These are phyloP conservation scores for Fusarium burgessii DNA, from an alignment of 2,329 filamentous ascomycete genomes.

Conservation along the genomic window DNA sequence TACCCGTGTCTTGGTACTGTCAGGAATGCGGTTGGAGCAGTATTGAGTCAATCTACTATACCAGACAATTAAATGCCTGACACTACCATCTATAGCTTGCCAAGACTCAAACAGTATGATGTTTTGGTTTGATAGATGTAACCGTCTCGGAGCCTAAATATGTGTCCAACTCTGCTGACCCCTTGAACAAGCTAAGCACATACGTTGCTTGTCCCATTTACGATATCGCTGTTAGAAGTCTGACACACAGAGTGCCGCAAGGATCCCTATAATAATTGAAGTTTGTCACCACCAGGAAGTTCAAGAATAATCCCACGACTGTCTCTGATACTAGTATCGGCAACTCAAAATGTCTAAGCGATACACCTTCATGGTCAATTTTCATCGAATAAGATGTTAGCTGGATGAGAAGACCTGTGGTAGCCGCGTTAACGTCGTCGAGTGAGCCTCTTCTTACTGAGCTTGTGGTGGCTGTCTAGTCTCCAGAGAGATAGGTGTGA, in stretches of 20 bases:
- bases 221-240: neutral
- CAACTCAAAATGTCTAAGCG: no score
- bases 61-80: neutral
- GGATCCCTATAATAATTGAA: neutral
- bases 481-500: no score
- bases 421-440: no score
- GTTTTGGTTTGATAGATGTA: neutral
- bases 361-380: no score
- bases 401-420: no score
- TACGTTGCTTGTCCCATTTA: neutral
- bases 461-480: no score
- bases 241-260: conserved; percentile 2
- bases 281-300: no score
- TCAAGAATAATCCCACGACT: no score
- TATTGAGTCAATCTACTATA: neutral
- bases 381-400: no score
- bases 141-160: neutral
- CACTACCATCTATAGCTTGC: neutral
- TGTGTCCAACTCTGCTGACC: neutral
- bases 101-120: neutral
- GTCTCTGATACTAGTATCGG: no score
- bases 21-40: neutral
- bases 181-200: neutral
- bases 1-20: neutral
- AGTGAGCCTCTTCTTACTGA: no score